A percentile compares a stretch with the other conserved stretches of the same genome.
These are phyloP conservation scores for Themeda triandra DNA, from an alignment of 176 grass and related monocot genomes.

Conservation along the genomic window DNA sequence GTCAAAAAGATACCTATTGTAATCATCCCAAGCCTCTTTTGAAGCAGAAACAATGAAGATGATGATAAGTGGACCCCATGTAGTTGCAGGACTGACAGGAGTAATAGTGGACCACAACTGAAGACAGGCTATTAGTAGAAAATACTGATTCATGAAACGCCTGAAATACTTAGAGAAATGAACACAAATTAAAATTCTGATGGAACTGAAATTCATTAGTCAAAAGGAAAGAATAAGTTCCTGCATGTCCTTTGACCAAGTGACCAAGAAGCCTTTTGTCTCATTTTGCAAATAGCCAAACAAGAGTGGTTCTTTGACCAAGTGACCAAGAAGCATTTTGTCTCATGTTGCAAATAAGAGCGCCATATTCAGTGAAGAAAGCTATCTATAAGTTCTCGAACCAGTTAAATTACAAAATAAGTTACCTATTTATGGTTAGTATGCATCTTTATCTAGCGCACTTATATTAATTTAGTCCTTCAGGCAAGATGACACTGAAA, in stretches of 20 bases:
- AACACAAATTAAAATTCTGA: conserved; percentile 4
- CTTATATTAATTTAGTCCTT: background rate
- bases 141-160: conserved; percentile 98
- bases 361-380: background rate
- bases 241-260: conserved; percentile 4
- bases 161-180: conserved; percentile 49
- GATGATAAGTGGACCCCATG: conserved; percentile 87
- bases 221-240: conserved; percentile 5
- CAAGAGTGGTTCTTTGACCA: conserved; percentile 3
- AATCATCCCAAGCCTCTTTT: conserved; percentile 98
- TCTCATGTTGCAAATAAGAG: background rate
- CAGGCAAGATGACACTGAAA: background rate
- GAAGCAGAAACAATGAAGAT: conserved; percentile 93
- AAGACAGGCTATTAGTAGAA: conserved; percentile 87
- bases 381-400: background rate
- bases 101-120: conserved; percentile 87
- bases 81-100: conserved; percentile 83
- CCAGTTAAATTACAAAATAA: background rate
- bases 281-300: background rate
- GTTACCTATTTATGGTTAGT: background rate
- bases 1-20: conserved; percentile 91
- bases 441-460: background rate
- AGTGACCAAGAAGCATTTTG: conserved; percentile 3
- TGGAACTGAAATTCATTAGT: background rate
- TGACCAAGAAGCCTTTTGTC: background rate